phyloP scores from a whole-genome alignment of 441 rosid species.

The Croton setiger region DNA sequence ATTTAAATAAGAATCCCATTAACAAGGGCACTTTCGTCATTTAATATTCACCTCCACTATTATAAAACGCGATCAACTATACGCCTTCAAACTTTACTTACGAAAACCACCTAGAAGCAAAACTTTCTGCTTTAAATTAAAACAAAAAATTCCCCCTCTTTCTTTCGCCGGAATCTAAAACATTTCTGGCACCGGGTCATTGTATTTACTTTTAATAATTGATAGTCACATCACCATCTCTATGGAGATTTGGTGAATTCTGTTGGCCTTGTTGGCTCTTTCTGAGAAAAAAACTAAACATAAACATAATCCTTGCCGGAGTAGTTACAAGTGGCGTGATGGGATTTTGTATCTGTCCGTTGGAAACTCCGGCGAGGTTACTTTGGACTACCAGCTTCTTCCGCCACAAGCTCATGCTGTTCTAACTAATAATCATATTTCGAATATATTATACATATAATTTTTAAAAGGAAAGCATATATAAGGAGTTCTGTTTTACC shows the following conservation, averaged over 20 bases:
- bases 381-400: constrained; percentile 97
- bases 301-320: not conserved
- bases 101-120: constrained; percentile 24
- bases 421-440: constrained; percentile 30
- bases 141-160: not conserved
- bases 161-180: constrained; percentile 19
- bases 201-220: not conserved
- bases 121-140: not conserved
- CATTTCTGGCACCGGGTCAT: constrained; percentile 14
- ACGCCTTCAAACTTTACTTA: constrained; percentile 28
- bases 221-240: not conserved
- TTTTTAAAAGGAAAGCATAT: not conserved
- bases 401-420: constrained; percentile 92
- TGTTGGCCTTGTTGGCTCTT: not conserved
- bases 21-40: constrained; percentile 19
- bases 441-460: not conserved
- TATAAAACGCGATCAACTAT: constrained; percentile 30
- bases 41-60: not conserved
- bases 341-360: constrained; percentile 81
- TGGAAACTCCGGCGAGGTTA: constrained; percentile 85
- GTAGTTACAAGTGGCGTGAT: constrained; percentile 39
- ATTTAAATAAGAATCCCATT: not conserved
- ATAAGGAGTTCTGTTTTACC: not conserved
- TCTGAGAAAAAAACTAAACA: not conserved
- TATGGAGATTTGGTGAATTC: constrained; percentile 3